Evolutionary conservation across 768 basidiomycete species (phyloP).

Genomic region (Hemileccinum rubropunctum): DNA sequence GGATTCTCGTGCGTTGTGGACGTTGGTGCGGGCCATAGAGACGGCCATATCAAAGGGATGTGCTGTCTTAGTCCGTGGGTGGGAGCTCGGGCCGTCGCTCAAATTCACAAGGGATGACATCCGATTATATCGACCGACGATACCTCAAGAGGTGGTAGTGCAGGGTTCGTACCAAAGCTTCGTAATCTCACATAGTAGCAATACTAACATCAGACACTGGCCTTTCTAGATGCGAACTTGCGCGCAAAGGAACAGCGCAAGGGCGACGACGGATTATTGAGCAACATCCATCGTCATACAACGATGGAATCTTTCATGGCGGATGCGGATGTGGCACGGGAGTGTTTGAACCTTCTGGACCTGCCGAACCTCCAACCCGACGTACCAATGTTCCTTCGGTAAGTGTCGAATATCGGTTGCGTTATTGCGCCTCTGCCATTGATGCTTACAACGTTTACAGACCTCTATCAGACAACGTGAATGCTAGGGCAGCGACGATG

Average conservation of each 20-base stretch:
- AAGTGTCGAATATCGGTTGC: too few relatives aligned
- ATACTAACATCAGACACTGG: too few relatives aligned
- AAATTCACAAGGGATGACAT: background rate
- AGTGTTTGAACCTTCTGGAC: constrained; percentile 1
- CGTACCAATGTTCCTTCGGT: background rate
- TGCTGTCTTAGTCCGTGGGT: background rate
- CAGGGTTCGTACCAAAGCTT: too few relatives aligned
- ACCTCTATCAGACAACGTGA: background rate
- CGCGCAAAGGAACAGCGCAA: background rate
- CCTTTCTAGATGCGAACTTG: background rate
- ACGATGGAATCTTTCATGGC: background rate
- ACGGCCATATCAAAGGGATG: too few relatives aligned
- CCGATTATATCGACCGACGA: background rate
- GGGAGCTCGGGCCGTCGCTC: background rate
- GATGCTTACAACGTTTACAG: too few relatives aligned
- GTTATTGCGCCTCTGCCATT: too few relatives aligned
- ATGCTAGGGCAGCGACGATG: background rate
- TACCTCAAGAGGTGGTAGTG: background rate
- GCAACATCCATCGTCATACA: background rate
- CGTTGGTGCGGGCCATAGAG: too few relatives aligned
- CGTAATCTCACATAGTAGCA: too few relatives aligned
- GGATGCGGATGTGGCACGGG: rapidly evolving
- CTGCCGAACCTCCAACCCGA: background rate
- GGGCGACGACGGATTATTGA: background rate
- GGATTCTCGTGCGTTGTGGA: too few relatives aligned